These are phyloP conservation scores for Nicotiana rustica DNA, from an alignment of 305 asterid species.

Conservation along the genomic window DNA sequence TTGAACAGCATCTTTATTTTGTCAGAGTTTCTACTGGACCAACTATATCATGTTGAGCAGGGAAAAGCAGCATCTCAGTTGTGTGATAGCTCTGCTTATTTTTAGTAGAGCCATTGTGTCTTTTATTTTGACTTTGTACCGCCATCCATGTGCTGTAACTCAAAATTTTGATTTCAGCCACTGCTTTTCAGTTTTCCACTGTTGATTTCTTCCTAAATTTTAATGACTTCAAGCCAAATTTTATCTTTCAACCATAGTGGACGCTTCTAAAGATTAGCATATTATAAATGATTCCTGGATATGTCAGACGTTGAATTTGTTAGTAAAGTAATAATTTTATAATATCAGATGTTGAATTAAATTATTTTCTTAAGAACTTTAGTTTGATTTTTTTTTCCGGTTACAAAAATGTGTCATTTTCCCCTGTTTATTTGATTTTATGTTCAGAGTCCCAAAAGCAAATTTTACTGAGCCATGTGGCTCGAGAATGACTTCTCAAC, in stretches of 20 bases:
- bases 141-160: neutral
- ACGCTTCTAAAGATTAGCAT: conserved; percentile 21
- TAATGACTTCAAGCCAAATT: conserved; percentile 10
- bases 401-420: conserved; percentile 2
- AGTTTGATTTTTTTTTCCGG: neutral
- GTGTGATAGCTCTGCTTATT: conserved; percentile 11
- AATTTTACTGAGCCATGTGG: conserved; percentile 15
- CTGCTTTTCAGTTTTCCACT: neutral
- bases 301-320: conserved; percentile 18
- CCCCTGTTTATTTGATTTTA: neutral
- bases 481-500: conserved; percentile 35
- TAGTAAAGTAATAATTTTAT: too few species aligned
- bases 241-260: neutral
- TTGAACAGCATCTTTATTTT: conserved; percentile 2
- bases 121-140: neutral
- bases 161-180: neutral
- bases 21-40: neutral
- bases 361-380: neutral
- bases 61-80: conserved; percentile 4
- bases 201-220: neutral
- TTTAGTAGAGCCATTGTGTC: conserved; percentile 14
- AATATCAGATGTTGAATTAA: conserved; percentile 4
- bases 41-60: neutral
- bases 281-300: conserved; percentile 8
- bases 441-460: neutral